A percentile compares a stretch with the other conserved stretches of the same genome.
Conservation (phyloP, 2,329 filamentous ascomycete species). For the Alternaria dauci region DNA sequence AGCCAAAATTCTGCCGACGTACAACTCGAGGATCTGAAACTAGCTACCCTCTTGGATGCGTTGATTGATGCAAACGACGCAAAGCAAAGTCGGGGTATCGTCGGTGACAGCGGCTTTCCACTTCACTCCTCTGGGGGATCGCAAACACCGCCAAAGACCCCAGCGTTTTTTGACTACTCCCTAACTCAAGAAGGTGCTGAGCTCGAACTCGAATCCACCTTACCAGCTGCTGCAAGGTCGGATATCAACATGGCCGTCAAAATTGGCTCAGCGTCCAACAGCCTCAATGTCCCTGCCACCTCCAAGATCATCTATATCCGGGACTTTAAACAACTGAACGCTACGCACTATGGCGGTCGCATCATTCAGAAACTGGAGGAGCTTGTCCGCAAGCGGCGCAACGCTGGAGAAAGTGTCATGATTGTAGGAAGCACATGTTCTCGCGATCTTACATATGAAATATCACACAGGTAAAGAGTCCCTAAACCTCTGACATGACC, state of each 20-base stretch:
- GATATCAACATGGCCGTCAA: constrained; percentile 29
- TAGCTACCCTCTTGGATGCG: constrained; percentile 44
- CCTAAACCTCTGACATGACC: not conserved
- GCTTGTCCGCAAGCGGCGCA: constrained; percentile 75
- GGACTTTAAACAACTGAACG: constrained; percentile 80
- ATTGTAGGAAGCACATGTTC: constrained; percentile 79
- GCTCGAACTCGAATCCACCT: constrained; percentile 36
- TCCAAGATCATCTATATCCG: constrained; percentile 78
- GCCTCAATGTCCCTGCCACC: constrained; percentile 40
- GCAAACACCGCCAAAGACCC: constrained; percentile 13
- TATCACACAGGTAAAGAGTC: constrained; percentile 46
- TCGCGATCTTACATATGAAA: constrained; percentile 56
- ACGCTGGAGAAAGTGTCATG: constrained; percentile 74
- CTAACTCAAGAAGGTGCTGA: constrained; percentile 26
- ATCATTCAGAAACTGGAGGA: constrained; percentile 75
- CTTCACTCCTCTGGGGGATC: constrained; percentile 3
- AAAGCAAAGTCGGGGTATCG: constrained; percentile 36
- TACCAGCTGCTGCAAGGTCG: constrained; percentile 28
- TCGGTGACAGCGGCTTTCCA: constrained; percentile 7
- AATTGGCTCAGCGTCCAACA: constrained; percentile 25
- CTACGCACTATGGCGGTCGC: constrained; percentile 71
- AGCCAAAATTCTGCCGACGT: constrained; percentile 38
- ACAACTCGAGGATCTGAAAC: constrained; percentile 50
- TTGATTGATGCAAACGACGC: constrained; percentile 44
- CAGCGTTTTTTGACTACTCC: constrained; percentile 45